phyloP scores from a whole-genome alignment of 805 yeast genomes.

The Priceomyces melissophilus region DNA sequence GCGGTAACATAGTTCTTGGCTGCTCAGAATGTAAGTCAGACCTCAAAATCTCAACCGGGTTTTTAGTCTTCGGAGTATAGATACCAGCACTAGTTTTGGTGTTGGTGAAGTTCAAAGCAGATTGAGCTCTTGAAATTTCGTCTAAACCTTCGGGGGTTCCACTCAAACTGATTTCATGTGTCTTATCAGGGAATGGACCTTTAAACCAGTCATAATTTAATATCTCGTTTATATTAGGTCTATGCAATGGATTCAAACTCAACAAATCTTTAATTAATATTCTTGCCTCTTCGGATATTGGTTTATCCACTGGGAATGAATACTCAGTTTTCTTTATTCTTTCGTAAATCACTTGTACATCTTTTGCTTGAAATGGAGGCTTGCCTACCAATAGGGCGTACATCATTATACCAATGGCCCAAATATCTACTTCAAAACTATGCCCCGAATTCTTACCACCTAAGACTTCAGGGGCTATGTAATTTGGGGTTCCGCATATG shows the following conservation, averaged over 20 bases:
- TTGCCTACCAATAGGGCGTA: conserved; percentile 89
- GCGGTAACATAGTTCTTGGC: conserved; percentile 72
- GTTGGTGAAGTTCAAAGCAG: conserved; percentile 62
- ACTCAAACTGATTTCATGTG: conserved; percentile 60
- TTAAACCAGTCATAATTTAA: conserved; percentile 83
- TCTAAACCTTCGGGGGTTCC: conserved; percentile 58
- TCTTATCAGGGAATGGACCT: conserved; percentile 74
- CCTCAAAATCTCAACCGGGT: conserved; percentile 67
- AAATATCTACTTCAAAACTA: conserved; percentile 89
- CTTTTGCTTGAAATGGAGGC: conserved; percentile 97
- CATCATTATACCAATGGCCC: conserved; percentile 98
- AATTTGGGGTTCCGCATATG: conserved; percentile 98
- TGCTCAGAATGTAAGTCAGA: conserved; percentile 68
- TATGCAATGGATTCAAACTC: conserved; percentile 69
- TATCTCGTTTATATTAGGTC: conserved; percentile 80
- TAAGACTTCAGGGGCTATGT: conserved; percentile 96
- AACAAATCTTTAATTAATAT: conserved; percentile 69
- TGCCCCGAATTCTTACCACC: conserved; percentile 88
- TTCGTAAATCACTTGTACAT: conserved; percentile 87
- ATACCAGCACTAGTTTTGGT: conserved; percentile 67
- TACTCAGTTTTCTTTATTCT: conserved; percentile 83
- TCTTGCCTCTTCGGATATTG: conserved; percentile 70
- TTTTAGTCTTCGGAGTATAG: conserved; percentile 47
- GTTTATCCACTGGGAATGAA: conserved; percentile 67
- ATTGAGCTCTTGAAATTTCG: conserved; percentile 55